Conservation (phyloP, 2,329 filamentous ascomycete genomes). For the Microdochium nivale region DNA sequence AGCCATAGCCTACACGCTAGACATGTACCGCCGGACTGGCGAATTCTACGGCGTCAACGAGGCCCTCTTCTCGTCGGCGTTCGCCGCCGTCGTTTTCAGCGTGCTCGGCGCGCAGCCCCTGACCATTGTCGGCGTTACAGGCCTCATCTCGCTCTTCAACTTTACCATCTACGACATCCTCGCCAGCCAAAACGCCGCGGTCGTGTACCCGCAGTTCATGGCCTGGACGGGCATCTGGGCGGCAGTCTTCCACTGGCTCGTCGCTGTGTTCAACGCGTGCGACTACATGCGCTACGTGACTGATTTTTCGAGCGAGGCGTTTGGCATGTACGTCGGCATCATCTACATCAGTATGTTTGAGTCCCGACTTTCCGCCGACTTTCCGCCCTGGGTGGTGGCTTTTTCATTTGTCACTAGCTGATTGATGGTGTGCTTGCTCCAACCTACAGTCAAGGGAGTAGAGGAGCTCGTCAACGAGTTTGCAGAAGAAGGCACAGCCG, state of each 20-base stretch:
- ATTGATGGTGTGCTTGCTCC: not conserved
- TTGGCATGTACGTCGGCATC: slow-evolving; percentile 46
- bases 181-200: slow-evolving; percentile 33
- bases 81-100: slow-evolving; percentile 47
- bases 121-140: slow-evolving; percentile 48
- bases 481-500: slow-evolving; percentile 23
- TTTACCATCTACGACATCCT: slow-evolving; percentile 53
- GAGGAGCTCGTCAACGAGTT: slow-evolving; percentile 46
- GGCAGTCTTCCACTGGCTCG: slow-evolving; percentile 47
- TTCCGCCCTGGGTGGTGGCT: too few relatives aligned
- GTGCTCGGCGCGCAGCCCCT: slow-evolving; percentile 41
- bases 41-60: slow-evolving; percentile 49
- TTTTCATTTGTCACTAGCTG: too few relatives aligned
- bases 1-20: slow-evolving; percentile 47
- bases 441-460: slow-evolving; percentile 39
- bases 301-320: slow-evolving; percentile 44
- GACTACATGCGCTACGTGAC: slow-evolving; percentile 52
- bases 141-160: slow-evolving; percentile 46
- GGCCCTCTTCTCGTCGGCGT: slow-evolving; percentile 42
- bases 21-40: slow-evolving; percentile 47
- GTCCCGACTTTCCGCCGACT: not conserved
- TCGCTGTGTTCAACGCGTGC: slow-evolving; percentile 40
- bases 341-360: slow-evolving; percentile 38
- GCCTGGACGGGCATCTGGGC: slow-evolving; percentile 49
- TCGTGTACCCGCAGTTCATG: slow-evolving; percentile 44